phyloP scores from a whole-genome alignment of 805 yeast species.

The Hanseniaspora lachancei region DNA sequence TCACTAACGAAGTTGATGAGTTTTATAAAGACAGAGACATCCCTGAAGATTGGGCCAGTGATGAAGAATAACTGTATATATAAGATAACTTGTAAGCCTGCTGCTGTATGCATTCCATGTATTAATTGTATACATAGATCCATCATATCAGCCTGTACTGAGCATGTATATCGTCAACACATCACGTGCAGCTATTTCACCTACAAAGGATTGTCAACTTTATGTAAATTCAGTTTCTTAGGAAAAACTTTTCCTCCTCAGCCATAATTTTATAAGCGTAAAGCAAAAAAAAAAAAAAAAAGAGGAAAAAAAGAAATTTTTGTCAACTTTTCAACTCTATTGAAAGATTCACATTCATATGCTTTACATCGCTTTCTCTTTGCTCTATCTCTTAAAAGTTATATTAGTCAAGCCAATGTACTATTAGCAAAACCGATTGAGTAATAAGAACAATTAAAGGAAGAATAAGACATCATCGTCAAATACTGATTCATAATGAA shows the following conservation, averaged over 20 bases:
- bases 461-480: neutral
- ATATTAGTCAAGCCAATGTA: neutral
- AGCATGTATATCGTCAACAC: no score
- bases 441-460: neutral
- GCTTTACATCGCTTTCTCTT: neutral
- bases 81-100: neutral
- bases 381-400: neutral
- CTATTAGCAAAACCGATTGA: no score
- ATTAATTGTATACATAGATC: no score
- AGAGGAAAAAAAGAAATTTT: neutral
- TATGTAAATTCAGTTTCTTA: neutral
- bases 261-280: no score
- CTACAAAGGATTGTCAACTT: no score
- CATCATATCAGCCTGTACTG: no score
- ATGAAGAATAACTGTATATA: neutral
- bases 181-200: neutral
- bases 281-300: neutral
- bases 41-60: neutral
- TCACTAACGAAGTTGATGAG: constrained; percentile 35
- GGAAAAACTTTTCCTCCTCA: no score
- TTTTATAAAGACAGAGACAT: constrained; percentile 9
- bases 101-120: neutral
- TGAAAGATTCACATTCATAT: neutral
- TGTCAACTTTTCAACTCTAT: neutral
- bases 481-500: neutral